Conservation (phyloP, 306 rosid species). For the Clitoria ternatea region DNA sequence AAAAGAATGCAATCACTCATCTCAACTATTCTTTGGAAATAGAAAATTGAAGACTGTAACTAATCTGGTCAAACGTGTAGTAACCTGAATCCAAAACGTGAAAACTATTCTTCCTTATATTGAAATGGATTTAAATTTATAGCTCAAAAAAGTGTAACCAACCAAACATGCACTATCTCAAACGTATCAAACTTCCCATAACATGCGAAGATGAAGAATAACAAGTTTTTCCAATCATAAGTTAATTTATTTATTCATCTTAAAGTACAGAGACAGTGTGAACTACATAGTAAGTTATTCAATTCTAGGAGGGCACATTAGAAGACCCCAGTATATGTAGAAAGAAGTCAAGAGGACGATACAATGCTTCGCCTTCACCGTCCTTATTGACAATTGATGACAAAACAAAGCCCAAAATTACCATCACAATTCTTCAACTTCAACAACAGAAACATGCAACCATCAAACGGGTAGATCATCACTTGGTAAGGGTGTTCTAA, state of each 20-base stretch:
- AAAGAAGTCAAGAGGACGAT: slow-evolving; percentile 34
- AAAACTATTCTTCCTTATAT: no score
- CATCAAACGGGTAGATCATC: no score
- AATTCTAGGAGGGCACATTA: no score
- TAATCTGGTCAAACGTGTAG: no score
- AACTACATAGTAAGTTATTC: no score
- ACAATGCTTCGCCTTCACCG: slow-evolving; percentile 29
- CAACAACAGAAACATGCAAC: background rate
- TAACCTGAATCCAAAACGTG: no score
- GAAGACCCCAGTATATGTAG: background rate
- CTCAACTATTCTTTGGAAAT: background rate
- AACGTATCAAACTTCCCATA: background rate
- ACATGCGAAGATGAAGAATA: background rate
- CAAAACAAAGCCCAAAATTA: slow-evolving; percentile 27
- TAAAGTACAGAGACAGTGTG: background rate
- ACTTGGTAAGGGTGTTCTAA: no score
- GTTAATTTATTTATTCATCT: background rate
- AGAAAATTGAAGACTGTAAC: no score
- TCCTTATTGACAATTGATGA: slow-evolving; percentile 35
- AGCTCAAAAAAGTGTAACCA: no score
- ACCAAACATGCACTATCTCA: no score
- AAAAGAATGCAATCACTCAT: background rate
- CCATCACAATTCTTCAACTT: slow-evolving; percentile 27
- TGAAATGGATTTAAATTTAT: no score
- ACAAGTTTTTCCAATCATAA: background rate